These are phyloP conservation scores for Raphidocelis subcapitata DNA, from an alignment of 139 green algal genomes.

Conservation along the genomic window DNA sequence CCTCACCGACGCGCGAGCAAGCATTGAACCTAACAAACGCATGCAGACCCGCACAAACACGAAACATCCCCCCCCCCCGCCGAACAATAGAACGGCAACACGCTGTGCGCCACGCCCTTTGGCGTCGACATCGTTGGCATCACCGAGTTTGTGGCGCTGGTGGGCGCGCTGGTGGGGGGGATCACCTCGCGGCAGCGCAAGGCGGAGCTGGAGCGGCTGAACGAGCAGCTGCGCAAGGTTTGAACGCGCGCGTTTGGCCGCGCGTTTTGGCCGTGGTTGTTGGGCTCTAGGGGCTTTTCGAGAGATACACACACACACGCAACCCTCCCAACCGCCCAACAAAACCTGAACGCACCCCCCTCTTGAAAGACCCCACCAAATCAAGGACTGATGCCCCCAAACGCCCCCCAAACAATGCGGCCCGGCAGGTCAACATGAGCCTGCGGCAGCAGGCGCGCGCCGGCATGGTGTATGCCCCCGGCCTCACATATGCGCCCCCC, in stretches of 20 bases:
- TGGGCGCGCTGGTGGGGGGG: slow-evolving; percentile 70
- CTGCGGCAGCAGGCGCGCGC: slow-evolving; percentile 86
- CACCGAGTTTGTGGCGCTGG: slow-evolving; percentile 85
- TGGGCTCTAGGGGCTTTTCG: too few species aligned
- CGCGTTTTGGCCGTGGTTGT: too few species aligned
- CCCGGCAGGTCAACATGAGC: slow-evolving; percentile 77
- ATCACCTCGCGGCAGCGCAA: slow-evolving; percentile 79
- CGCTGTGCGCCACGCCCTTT: slow-evolving; percentile 94
- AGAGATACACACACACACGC: too few species aligned
- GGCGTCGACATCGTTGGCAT: slow-evolving; percentile 97
- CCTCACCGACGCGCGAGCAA: too few species aligned
- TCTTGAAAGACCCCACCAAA: too few species aligned
- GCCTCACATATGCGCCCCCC: slow-evolving; percentile 42
- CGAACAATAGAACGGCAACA: slow-evolving; percentile 65
- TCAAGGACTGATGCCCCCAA: too few species aligned
- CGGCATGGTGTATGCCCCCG: slow-evolving; percentile 88
- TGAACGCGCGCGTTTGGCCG: too few species aligned
- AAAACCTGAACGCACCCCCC: too few species aligned
- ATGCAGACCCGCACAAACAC: too few species aligned
- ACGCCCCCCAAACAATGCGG: too few species aligned
- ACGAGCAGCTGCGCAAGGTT: slow-evolving; percentile 90
- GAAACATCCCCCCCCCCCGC: neutral
- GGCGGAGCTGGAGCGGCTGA: slow-evolving; percentile 86
- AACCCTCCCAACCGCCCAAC: too few species aligned
- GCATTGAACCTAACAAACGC: neutral